Base-by-base conservation (phyloP, 2,329 filamentous ascomycete species). In the Passalora sequoiae region DNA sequence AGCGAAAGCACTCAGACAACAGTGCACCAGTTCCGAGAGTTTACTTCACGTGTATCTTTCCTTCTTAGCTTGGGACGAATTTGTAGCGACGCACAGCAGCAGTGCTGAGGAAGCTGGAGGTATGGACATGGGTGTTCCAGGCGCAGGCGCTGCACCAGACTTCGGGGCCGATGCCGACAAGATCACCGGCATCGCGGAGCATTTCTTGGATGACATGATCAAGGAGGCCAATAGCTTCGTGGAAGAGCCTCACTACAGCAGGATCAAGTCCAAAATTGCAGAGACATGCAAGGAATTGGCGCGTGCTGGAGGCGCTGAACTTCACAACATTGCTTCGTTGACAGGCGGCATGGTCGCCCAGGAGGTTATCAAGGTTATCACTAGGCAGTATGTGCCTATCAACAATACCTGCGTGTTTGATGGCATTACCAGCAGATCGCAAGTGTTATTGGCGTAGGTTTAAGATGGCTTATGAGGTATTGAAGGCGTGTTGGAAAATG, bases 331-430 rank as follows among this genome's bases (percentile, higher is more conserved):
- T 43, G 85, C 89, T 22, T 83, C 89, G 19, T 69, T 95, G 43
- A 84, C 83, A 1, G 94, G 92, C 21, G 94, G 92, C 3, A 84
- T 98, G 71, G 84, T 94, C 36, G 88, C 91, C n/a, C 94, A 98
- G 67, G 92, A 98, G 69, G 80, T 91, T 50, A 94, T 98, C 69
- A 98, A 98, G 63, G 76, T 80, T 65, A 78, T 91, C 32, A 83
- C 80, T n/a, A 73, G 75, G 57, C 80, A 83, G 64, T 83, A 83
- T 58, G 69, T 81, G 8, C 79, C 80, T 1, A 68, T 82, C 6
- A 77, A 82, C 60, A 81, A 81, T 47, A 78, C 75, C 0, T 81
- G 77, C 55, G 61, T 82, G 17, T 82, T 81, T 53, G 78, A 83
- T 57, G 80, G 80, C 1, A 70, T 81, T 2, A 68, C 62, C 50